phyloP scores from a whole-genome alignment of 768 basidiomycete genomes.

The Collybiopsis confluens region DNA sequence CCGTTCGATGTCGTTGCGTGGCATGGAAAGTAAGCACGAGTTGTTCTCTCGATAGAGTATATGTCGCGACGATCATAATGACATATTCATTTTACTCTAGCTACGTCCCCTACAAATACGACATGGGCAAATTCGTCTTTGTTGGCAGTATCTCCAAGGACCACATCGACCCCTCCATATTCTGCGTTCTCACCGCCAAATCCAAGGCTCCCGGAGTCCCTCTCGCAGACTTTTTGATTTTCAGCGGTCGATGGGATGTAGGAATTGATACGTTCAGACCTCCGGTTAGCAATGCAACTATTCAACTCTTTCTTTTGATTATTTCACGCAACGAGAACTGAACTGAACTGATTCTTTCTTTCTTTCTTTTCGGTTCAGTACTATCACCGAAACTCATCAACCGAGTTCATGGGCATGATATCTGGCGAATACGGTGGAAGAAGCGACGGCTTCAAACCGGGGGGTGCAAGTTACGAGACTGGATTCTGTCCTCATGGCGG shows the following conservation, averaged over 20 bases:
- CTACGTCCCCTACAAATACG: conserved; percentile 67
- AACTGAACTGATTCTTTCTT: neutral
- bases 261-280: conserved; percentile 55
- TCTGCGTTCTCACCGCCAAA: conserved; percentile 64
- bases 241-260: conserved; percentile 64
- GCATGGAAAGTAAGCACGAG: conserved; percentile 66
- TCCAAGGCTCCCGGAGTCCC: conserved; percentile 56
- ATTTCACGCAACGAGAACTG: neutral
- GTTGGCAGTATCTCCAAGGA: conserved; percentile 65
- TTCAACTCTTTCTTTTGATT: neutral
- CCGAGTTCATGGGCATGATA: conserved; percentile 63
- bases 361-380: conserved; percentile 36
- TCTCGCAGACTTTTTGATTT: conserved; percentile 61
- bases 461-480: conserved; percentile 58
- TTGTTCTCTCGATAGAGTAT: conserved; percentile 1
- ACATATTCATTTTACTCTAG: conserved; percentile 20
- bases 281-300: conserved; percentile 47
- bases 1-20: conserved; percentile 73
- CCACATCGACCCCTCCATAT: conserved; percentile 67
- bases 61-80: neutral
- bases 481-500: conserved; percentile 66
- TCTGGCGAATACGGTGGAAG: conserved; percentile 63
- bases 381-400: conserved; percentile 59
- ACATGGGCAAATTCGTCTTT: conserved; percentile 56
- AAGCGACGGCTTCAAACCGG: conserved; percentile 58